These are phyloP conservation scores for Takashimella koratensis DNA, from an alignment of 1,284 basidiomycete species.

Conservation along the genomic window DNA sequence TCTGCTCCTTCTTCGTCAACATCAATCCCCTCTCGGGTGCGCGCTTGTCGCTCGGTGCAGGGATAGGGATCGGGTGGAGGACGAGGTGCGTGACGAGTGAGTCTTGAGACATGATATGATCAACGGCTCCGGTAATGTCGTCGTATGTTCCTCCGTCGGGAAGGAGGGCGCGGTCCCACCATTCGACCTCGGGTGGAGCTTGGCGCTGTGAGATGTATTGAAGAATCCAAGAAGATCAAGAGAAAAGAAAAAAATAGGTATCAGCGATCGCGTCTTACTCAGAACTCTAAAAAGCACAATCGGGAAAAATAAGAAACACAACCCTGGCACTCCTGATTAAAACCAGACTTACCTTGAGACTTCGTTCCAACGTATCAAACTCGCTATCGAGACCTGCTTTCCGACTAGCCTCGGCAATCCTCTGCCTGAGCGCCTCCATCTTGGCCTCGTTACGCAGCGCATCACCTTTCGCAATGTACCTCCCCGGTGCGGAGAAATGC, in stretches of 20 bases:
- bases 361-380: constrained; percentile 83
- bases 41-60: constrained; percentile 77
- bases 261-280: too few relatives aligned
- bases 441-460: constrained; percentile 75
- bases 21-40: constrained; percentile 74
- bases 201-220: constrained; percentile 56
- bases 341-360: constrained; percentile 61
- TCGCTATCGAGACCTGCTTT: constrained; percentile 92
- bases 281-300: background rate
- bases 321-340: background rate
- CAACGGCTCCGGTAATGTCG: constrained; percentile 55
- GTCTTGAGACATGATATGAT: constrained; percentile 59
- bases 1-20: constrained; percentile 91
- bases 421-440: constrained; percentile 84
- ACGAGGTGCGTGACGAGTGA: constrained; percentile 86
- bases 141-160: constrained; percentile 69
- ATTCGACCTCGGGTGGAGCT: constrained; percentile 84
- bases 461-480: constrained; percentile 79
- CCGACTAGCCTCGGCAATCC: constrained; percentile 84
- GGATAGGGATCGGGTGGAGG: constrained; percentile 96
- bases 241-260: constrained; percentile 1
- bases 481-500: constrained; percentile 84
- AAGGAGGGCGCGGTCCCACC: constrained; percentile 94
- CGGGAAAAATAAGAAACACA: background rate
- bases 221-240: background rate